These are phyloP conservation scores for Nitzschia inconspicua DNA, from an alignment of 108 stramenopile genomes.

Conservation along the genomic window DNA sequence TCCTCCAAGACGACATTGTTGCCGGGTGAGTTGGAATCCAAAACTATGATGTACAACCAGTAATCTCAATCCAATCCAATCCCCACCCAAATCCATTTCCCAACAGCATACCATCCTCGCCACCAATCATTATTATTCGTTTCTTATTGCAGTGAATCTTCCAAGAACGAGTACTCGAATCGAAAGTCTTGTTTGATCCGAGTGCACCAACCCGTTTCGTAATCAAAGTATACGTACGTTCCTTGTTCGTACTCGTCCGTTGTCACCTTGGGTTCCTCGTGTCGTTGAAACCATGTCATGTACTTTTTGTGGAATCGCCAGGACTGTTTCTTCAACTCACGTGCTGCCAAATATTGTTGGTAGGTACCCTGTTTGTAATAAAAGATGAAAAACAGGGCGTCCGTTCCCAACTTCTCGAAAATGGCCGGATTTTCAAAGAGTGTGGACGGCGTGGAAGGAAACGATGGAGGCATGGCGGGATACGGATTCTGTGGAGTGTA, in stretches of 20 bases:
- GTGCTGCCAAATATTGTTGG: constrained; percentile 97
- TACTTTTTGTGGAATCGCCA: constrained; percentile 99
- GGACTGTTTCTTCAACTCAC: constrained; percentile 95
- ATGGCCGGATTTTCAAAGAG: constrained; percentile 91
- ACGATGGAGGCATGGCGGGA: constrained; percentile 82
- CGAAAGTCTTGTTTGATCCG: constrained; percentile 96
- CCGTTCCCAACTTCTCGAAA: constrained; percentile 94
- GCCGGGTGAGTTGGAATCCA: too few species aligned
- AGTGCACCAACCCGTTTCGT: constrained; percentile 97
- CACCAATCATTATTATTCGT: too few species aligned
- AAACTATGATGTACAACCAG: too few species aligned
- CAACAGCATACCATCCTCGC: too few species aligned
- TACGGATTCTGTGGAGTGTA: constrained; percentile 95
- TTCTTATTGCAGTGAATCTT: constrained; percentile 83
- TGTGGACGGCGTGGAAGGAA: constrained; percentile 82
- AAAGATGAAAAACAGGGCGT: constrained; percentile 99
- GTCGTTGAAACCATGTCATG: constrained; percentile 99
- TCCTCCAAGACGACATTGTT: too few species aligned
- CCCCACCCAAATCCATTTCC: too few species aligned
- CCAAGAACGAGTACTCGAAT: constrained; percentile 96
- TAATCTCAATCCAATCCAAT: too few species aligned
- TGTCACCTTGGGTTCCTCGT: constrained; percentile 93
- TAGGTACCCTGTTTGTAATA: constrained; percentile 98
- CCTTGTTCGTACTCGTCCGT: constrained; percentile 99
- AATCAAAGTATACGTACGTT: constrained; percentile 99